phyloP scores from a whole-genome alignment of 176 grass and related monocot species.

The Coix lacrymajobi region DNA sequence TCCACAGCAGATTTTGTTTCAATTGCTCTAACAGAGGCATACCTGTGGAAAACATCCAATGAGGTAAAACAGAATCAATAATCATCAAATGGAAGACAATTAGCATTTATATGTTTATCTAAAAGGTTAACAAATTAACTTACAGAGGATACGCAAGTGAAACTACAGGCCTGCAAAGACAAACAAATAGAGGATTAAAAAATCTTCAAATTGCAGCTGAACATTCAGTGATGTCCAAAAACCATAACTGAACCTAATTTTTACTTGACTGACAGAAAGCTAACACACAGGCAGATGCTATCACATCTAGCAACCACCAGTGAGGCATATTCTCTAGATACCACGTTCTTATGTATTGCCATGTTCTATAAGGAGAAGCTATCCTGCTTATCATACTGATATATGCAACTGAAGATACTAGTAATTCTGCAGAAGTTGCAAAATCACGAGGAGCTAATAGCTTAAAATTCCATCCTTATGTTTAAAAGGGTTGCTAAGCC shows the following conservation, averaged over 20 bases:
- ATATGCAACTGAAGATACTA: neutral
- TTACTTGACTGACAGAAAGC: neutral
- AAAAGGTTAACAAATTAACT: conserved; percentile 31
- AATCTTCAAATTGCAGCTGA: neutral
- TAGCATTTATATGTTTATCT: neutral
- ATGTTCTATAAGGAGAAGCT: neutral
- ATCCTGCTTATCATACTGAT: neutral
- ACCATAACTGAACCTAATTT: neutral
- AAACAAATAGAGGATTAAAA: conserved; percentile 17
- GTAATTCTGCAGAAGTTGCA: neutral
- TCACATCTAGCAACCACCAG: neutral
- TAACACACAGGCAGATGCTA: neutral
- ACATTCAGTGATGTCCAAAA: neutral
- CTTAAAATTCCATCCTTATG: neutral
- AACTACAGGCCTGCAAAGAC: conserved; percentile 75
- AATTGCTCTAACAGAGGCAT: conserved; percentile 92
- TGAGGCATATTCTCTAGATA: neutral
- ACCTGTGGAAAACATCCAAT: conserved; percentile 48
- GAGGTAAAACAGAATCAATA: neutral
- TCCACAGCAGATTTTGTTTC: conserved; percentile 94
- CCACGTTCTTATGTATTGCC: neutral
- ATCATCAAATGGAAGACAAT: neutral
- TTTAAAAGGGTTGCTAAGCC: neutral
- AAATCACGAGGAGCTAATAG: neutral
- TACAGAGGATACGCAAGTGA: conserved; percentile 95